phyloP scores from a whole-genome alignment of 2,329 filamentous ascomycete species.

The Calonectria montana region DNA sequence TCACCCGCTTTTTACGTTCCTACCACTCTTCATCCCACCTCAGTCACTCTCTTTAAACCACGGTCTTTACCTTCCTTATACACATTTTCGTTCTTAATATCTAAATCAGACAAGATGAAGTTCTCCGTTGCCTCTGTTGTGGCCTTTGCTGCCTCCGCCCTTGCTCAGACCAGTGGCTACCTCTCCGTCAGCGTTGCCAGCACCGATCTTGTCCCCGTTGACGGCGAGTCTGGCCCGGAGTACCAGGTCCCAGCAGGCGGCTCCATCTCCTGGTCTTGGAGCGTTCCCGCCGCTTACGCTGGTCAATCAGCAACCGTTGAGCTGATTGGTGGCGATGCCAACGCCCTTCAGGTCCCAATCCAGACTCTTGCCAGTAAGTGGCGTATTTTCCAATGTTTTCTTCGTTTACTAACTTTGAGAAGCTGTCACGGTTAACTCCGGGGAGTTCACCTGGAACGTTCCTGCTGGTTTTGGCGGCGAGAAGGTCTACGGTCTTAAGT shows the following conservation, averaged over 20 bases:
- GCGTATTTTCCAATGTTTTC: no score
- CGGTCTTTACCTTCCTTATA: conserved; percentile 4
- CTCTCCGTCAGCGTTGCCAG: conserved; percentile 56
- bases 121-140: conserved; percentile 62
- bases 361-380: conserved; percentile 65
- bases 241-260: background rate
- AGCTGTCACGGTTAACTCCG: conserved; percentile 62
- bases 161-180: conserved; percentile 69
- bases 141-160: conserved; percentile 61
- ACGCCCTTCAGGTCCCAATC: conserved; percentile 54
- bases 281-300: background rate
- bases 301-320: background rate
- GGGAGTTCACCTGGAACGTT: conserved; percentile 63
- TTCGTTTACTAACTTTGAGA: background rate
- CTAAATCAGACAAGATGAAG: conserved; percentile 61
- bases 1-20: conserved; percentile 30
- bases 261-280: background rate
- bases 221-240: background rate
- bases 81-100: conserved; percentile 34
- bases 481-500: conserved; percentile 67
- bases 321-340: conserved; percentile 35
- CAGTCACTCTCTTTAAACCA: conserved; percentile 30
- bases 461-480: conserved; percentile 56
- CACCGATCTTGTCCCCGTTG: background rate
- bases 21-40: conserved; percentile 22